phyloP scores from a whole-genome alignment of 1,284 basidiomycete genomes.

The Ganoderma sinense region DNA sequence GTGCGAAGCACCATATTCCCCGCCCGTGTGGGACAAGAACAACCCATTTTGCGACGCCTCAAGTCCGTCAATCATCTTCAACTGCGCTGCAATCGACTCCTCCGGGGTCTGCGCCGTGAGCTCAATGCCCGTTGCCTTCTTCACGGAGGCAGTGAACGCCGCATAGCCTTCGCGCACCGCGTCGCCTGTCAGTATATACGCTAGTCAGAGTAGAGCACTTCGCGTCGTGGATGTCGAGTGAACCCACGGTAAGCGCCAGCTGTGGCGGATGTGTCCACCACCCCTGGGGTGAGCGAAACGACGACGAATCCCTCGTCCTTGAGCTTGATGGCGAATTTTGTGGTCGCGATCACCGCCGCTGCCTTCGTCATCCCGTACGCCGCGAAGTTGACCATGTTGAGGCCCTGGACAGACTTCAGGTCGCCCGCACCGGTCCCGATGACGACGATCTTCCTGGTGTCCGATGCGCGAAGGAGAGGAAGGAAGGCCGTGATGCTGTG shows the following conservation, averaged over 20 bases:
- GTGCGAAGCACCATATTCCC: not conserved
- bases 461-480: constrained; percentile 46
- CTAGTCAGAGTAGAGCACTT: not conserved
- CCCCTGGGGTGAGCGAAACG: constrained; percentile 45
- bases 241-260: not conserved
- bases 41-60: not conserved
- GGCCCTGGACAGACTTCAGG: constrained; percentile 33
- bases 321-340: constrained; percentile 47
- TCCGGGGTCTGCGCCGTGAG: not conserved
- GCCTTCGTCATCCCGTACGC: constrained; percentile 48
- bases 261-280: constrained; percentile 40
- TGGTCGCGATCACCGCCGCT: constrained; percentile 46
- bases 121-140: not conserved
- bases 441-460: constrained; percentile 47
- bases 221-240: not conserved
- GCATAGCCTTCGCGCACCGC: not conserved
- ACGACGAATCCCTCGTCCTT: constrained; percentile 47
- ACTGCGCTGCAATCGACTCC: not conserved
- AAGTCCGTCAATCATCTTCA: not conserved
- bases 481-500: constrained; percentile 46
- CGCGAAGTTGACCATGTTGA: constrained; percentile 17
- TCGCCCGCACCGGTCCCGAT: constrained; percentile 43
- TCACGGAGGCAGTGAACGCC: not conserved
- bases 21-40: not conserved
- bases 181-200: not conserved